These are phyloP conservation scores for Bipolaris zeicola DNA, from an alignment of 2,329 filamentous ascomycete genomes.

Conservation along the genomic window DNA sequence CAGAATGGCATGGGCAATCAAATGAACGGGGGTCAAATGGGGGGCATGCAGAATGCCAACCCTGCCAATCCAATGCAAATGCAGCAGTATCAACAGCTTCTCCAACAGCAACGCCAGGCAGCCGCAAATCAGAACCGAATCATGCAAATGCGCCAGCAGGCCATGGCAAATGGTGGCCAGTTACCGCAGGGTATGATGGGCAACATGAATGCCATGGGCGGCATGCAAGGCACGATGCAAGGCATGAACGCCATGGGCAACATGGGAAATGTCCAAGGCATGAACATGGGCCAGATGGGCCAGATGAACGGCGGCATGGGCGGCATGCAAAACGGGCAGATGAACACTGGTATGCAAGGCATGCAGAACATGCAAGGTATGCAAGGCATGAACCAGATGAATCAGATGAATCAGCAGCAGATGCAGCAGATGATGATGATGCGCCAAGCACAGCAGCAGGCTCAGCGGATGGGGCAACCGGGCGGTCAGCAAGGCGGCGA, in stretches of 20 bases:
- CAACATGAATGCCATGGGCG: conserved; percentile 21
- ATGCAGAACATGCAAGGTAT: conserved; percentile 32
- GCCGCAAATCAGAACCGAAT: conserved; percentile 43
- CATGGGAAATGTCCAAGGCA: conserved; percentile 25
- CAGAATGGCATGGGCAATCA: conserved; percentile 21
- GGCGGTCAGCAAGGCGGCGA: conserved; percentile 31
- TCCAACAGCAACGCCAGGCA: conserved; percentile 43
- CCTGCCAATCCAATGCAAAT: conserved; percentile 37
- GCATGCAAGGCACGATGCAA: conserved; percentile 35
- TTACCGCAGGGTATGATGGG: conserved; percentile 40
- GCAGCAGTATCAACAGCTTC: conserved; percentile 43
- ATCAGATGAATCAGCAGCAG: conserved; percentile 40
- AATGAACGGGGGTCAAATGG: conserved; percentile 35
- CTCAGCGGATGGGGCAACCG: conserved; percentile 30
- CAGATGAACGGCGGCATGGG: conserved; percentile 22
- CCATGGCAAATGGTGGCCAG: conserved; percentile 37
- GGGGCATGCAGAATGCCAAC: conserved; percentile 25
- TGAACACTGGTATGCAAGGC: conserved; percentile 24
- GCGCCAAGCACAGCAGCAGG: conserved; percentile 39
- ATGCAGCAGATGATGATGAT: conserved; percentile 44
- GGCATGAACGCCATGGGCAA: conserved; percentile 35
- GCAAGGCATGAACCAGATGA: conserved; percentile 19
- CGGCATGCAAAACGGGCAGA: conserved; percentile 24
- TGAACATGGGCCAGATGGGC: conserved; percentile 18
- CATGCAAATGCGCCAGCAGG: conserved; percentile 41